Conservation (phyloP, 768 basidiomycete genomes). For the Rhodotorula diobovata region DNA sequence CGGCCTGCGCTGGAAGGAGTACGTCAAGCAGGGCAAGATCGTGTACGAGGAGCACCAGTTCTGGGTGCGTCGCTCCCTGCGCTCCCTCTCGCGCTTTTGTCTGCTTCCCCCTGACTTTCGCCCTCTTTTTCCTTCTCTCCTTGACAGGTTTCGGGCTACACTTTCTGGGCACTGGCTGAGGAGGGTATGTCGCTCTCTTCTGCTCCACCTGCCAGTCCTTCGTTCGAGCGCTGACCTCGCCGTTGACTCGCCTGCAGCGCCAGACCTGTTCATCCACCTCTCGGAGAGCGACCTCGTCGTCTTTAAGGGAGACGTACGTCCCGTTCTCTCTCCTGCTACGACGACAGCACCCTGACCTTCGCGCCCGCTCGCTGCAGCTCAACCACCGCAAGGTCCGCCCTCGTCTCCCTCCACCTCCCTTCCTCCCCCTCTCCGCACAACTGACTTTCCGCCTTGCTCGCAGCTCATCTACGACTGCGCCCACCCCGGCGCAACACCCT, state of each 20-base stretch:
- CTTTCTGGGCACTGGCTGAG: constrained; percentile 60
- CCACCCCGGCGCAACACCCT: constrained; percentile 78
- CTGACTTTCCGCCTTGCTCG: constrained; percentile 53
- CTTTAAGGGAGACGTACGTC: constrained; percentile 74
- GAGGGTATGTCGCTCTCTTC: constrained; percentile 54
- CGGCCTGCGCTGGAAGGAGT: constrained; percentile 88
- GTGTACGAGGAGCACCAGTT: constrained; percentile 90
- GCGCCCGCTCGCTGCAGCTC: constrained; percentile 46
- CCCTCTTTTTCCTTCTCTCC: constrained; percentile 47
- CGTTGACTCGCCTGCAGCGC: not conserved
- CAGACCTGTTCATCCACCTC: constrained; percentile 72
- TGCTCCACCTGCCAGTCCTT: too few species aligned
- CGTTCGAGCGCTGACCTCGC: not conserved
- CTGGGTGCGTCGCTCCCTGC: constrained; percentile 52
- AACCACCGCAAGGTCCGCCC: constrained; percentile 67
- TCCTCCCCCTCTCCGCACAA: not conserved
- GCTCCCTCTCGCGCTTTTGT: too few species aligned
- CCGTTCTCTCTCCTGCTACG: not conserved
- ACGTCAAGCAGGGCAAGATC: constrained; percentile 88
- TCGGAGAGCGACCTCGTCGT: constrained; percentile 79
- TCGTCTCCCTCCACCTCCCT: constrained; percentile 43
- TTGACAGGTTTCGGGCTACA: constrained; percentile 71
- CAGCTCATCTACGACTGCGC: constrained; percentile 69
- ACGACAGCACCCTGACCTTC: not conserved
- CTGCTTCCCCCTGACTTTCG: constrained; percentile 25